Evolutionary conservation across 202 grass and related monocot genomes (phyloP), one percentile per base, ranked within the genome.

Genomic region (Saccharum hybrid): DNA sequence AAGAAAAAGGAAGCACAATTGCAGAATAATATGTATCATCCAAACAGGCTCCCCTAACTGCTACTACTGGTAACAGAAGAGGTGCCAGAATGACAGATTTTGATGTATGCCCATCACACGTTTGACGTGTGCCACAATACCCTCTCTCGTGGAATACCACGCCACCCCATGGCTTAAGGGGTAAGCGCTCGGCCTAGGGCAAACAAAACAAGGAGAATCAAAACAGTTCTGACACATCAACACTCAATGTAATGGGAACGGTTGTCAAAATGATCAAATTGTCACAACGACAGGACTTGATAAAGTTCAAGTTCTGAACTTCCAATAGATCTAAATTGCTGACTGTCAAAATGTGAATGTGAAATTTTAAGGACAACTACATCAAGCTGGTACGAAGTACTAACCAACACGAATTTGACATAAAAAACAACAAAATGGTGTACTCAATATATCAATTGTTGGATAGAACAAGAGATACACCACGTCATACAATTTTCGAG

Each of bases 121-220:
- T 83, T 8, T 74, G 63, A 79, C 84, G 86, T 95, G 93, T 15
- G 88, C 93, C 93, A 95, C 90, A 89, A 86, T 11, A 93, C 87
- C 87, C 87, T 93, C 79, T 91, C 84, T 76, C 83, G 89, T 93
- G 94, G 94, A 97, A 97, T 97, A 93, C 91, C 94, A 97, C 88
- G 87, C 84, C 80, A 82, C 84, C 88, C 89, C 88, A 93, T 91
- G 39, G 21, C 67, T 90, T 45, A 97, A 85, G 88, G 62, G 83
- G 85, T 37, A 90, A 88, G 83, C 90, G 80, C 93, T 90, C 83
- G 93, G 88, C 93, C 90, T 95, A 95, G 90, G 93, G 93, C 93
- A 93, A 38, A 16, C 5, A 57, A 49, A 79, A 11, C 16, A 71
- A 13, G 33, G 39, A 46, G 28, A 63, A 75, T 15, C 6, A 12